A percentile compares a stretch with the other conserved stretches of the same genome.
These are phyloP conservation scores for Talaromyces verruculosus DNA, from an alignment of 2,329 filamentous ascomycete species.

Conservation along the genomic window DNA sequence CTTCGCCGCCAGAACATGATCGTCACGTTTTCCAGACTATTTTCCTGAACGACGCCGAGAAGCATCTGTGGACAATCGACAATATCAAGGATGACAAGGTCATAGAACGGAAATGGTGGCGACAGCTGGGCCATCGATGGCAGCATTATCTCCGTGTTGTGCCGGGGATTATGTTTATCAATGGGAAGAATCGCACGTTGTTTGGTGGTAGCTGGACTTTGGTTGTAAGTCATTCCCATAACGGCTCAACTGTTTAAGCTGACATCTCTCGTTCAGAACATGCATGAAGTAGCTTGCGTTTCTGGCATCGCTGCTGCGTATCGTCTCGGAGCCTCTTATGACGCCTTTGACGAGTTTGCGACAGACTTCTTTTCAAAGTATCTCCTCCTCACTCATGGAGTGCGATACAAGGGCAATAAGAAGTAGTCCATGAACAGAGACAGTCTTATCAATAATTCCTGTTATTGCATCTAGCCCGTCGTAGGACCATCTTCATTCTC, in stretches of 20 bases:
- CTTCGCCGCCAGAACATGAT: slow-evolving; percentile 45
- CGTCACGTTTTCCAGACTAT: slow-evolving; percentile 70
- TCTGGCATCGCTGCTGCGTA: slow-evolving; percentile 70
- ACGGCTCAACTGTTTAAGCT: neutral
- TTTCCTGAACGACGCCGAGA: slow-evolving; percentile 58
- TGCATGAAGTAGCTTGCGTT: slow-evolving; percentile 69
- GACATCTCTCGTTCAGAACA: slow-evolving; percentile 33
- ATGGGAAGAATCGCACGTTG: slow-evolving; percentile 62
- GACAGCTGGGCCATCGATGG: slow-evolving; percentile 61
- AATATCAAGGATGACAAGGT: slow-evolving; percentile 58
- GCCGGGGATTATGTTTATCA: slow-evolving; percentile 70
- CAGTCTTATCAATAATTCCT: neutral
- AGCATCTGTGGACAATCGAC: slow-evolving; percentile 59
- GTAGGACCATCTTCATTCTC: slow-evolving; percentile 18
- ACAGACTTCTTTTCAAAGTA: slow-evolving; percentile 37
- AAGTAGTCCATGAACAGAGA: neutral
- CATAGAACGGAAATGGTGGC: slow-evolving; percentile 62
- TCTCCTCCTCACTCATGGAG: slow-evolving; percentile 33
- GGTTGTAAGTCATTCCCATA: slow-evolving; percentile 51
- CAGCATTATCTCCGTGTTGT: slow-evolving; percentile 64
- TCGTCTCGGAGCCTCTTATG: slow-evolving; percentile 64
- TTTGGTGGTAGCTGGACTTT: slow-evolving; percentile 70
- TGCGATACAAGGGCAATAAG: slow-evolving; percentile 28
- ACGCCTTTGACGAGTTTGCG: slow-evolving; percentile 34
- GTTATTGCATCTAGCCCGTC: neutral